Conservation (phyloP, 1,284 basidiomycete species). For the Pyrrhoderma lamaoense region DNA sequence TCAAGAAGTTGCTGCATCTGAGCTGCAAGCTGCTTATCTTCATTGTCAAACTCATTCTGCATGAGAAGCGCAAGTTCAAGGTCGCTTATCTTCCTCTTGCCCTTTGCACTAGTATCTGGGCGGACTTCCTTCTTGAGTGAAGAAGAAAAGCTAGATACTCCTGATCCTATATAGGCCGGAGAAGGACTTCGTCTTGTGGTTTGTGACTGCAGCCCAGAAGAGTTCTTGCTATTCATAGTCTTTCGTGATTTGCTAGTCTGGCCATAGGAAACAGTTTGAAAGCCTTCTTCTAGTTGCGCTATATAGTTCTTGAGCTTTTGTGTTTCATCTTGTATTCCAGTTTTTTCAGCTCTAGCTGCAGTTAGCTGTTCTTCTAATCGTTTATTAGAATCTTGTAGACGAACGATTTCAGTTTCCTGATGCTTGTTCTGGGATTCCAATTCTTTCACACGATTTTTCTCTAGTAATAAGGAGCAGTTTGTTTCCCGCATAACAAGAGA, state of each 20-base stretch:
- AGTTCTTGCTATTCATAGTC: too few species aligned
- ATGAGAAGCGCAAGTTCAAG: constrained; percentile 28
- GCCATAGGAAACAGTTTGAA: too few species aligned
- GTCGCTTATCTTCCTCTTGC: constrained; percentile 17
- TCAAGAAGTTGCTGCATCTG: constrained; percentile 27
- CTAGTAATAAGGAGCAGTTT: constrained; percentile 38
- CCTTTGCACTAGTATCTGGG: neutral
- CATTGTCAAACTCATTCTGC: constrained; percentile 40
- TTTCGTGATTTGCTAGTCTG: too few species aligned
- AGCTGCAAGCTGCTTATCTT: constrained; percentile 33
- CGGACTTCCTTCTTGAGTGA: neutral
- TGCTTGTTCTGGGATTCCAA: constrained; percentile 27
- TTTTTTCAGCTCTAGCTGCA: neutral
- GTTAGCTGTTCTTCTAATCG: constrained; percentile 2
- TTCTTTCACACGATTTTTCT: constrained; percentile 36
- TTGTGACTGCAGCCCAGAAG: too few species aligned
- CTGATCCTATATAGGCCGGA: neutral
- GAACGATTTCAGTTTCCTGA: constrained; percentile 28
- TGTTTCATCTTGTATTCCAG: neutral
- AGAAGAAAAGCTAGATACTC: neutral
- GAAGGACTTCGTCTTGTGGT: neutral
- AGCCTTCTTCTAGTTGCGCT: too few species aligned
- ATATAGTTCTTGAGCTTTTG: neutral
- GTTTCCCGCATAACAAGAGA: constrained; percentile 35
- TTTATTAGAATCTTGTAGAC: neutral